Evolutionary conservation across 148 eudicot genomes (phyloP).

Genomic region (Nepenthes mirabilis): DNA sequence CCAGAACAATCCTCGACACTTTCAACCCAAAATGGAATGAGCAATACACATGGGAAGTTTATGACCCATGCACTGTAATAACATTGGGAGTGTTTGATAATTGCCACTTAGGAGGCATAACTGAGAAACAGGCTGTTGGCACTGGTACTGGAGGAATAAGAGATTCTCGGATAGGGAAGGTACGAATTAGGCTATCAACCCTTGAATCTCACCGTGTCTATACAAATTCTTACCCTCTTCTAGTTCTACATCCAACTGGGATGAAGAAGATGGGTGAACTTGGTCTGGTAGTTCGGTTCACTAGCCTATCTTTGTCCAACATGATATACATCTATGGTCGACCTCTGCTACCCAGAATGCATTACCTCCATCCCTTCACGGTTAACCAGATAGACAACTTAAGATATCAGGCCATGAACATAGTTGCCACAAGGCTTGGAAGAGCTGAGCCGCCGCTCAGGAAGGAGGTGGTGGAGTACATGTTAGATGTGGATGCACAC

Average conservation of each 20-base stretch:
- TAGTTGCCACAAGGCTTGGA: constrained; percentile 12
- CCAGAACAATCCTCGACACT: constrained; percentile 47
- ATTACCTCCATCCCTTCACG: constrained; percentile 11
- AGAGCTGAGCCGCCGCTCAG: constrained; percentile 12
- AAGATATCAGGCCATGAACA: constrained; percentile 14
- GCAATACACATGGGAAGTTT: constrained; percentile 79
- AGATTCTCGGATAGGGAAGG: constrained; percentile 62
- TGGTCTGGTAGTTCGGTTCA: constrained; percentile 55
- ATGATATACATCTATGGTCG: constrained; percentile 53
- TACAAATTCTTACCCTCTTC: constrained; percentile 58
- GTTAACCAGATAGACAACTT: constrained; percentile 11
- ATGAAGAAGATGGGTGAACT: constrained; percentile 66
- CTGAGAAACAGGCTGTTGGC: constrained; percentile 3
- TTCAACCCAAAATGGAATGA: constrained; percentile 71
- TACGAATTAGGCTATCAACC: constrained; percentile 58
- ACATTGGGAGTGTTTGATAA: constrained; percentile 67
- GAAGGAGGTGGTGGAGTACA: constrained; percentile 15
- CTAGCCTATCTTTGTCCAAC: constrained; percentile 50
- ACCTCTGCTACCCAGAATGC: constrained; percentile 12
- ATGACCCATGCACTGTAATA: constrained; percentile 64
- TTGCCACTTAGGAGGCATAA: constrained; percentile 41
- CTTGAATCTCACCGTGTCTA: constrained; percentile 54
- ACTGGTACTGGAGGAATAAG: constrained; percentile 16
- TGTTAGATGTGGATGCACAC: constrained; percentile 11
- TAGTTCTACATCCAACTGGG: constrained; percentile 51